Evolutionary conservation across 2,329 filamentous ascomycete genomes (phyloP), one percentile per base, ranked within the genome.

Genomic region (Xylariaceae sp.): DNA sequence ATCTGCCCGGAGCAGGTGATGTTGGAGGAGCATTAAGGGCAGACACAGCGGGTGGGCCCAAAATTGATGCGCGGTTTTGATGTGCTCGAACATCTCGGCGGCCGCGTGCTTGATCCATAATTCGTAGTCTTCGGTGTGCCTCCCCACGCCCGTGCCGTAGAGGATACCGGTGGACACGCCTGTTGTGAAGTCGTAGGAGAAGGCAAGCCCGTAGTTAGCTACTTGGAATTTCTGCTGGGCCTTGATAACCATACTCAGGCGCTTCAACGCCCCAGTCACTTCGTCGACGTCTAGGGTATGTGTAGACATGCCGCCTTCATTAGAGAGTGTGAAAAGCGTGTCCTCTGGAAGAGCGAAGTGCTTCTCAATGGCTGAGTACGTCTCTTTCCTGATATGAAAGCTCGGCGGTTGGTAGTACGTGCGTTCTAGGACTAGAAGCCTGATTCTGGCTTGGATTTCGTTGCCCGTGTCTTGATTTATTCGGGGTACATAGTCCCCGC

Each of bases 1-100:
- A 36, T 54, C 51, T 13, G 47, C 18, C n/a, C 51, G 34, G 13
- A 54, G 47, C n/a, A 54, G n/a, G 47, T 54, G 47, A 19, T 54
- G 51, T 9, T 54, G 51, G 18, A 54, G 32, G 6, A 54, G 19
- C 5, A 16, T 29, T 15, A 29, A 15, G 13, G 51, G 51, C 5
- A 54, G 47, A 47, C 19, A 54, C 2, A 54, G 47, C 5, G 51
- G 51, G 15, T 46, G 40, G 12, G 34, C 6, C 51, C 51, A 54
- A 2, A 42, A n/a, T 22, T n/a, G 51, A 16, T 30, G 51, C 10
- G 26, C 51, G 13, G 44, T 19, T 42, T 49, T 26, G 41, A 54
- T 37, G 42, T 49, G 51, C 42, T 46, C 47, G 36, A 46, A 54
- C 22, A 54, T 34, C 51, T 54, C 51, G 18, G 41, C 51, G 15